A percentile compares a stretch with the other conserved stretches of the same genome.
Conservation (phyloP, 2,329 filamentous ascomycete species). For the Diplodia intermedia region DNA sequence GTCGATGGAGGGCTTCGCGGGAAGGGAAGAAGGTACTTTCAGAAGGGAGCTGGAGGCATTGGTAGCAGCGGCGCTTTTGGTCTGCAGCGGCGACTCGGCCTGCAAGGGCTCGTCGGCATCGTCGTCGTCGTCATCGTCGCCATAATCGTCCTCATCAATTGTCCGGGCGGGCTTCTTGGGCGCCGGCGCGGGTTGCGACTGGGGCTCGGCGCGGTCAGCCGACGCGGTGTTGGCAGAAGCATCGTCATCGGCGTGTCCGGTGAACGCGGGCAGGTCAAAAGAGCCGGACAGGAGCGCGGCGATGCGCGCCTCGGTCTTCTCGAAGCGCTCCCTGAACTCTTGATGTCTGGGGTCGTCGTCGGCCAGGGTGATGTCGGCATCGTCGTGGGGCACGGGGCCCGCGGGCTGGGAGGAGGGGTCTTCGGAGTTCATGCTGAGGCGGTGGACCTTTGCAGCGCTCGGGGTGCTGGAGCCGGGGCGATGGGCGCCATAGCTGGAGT, state of each 20-base stretch:
- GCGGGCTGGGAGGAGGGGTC: slow-evolving; percentile 48
- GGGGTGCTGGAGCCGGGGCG: slow-evolving; percentile 44
- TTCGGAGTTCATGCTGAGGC: slow-evolving; percentile 53
- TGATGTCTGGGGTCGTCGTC: slow-evolving; percentile 56
- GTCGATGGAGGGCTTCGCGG: slow-evolving; percentile 66
- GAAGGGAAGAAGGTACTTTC: slow-evolving; percentile 72
- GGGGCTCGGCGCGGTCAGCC: slow-evolving; percentile 47
- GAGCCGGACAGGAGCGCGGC: slow-evolving; percentile 71
- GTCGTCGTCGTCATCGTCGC: slow-evolving; percentile 76
- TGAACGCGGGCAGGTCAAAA: slow-evolving; percentile 4
- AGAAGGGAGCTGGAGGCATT: slow-evolving; percentile 60
- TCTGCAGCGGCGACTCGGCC: slow-evolving; percentile 57
- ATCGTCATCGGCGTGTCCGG: slow-evolving; percentile 24
- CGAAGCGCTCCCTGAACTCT: slow-evolving; percentile 79
- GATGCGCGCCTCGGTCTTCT: slow-evolving; percentile 77
- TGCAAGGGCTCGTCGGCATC: slow-evolving; percentile 39
- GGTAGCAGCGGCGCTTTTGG: slow-evolving; percentile 60
- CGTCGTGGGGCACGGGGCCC: slow-evolving; percentile 47
- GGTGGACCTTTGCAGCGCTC: slow-evolving; percentile 50
- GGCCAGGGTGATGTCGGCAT: slow-evolving; percentile 50
- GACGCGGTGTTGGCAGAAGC: slow-evolving; percentile 38
- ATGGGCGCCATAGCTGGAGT: slow-evolving; percentile 49
- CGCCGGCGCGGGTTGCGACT: slow-evolving; percentile 57
- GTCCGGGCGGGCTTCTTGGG: slow-evolving; percentile 77
- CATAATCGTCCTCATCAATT: slow-evolving; percentile 86